Base-by-base conservation (phyloP, 768 basidiomycete species). In the Xerocomellus amylosporus region DNA sequence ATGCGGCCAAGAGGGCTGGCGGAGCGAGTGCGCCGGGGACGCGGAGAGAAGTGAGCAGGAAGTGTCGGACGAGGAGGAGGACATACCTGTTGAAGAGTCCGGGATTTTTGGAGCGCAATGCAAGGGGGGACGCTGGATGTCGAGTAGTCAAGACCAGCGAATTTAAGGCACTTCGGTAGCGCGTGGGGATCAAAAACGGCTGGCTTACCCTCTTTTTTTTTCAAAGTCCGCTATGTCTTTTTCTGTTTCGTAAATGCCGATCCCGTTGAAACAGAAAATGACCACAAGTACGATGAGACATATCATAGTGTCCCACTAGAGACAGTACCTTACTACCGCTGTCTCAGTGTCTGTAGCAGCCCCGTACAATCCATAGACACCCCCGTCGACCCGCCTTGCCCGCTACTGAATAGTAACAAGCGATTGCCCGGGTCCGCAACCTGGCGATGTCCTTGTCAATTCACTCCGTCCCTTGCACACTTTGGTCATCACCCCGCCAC, bases 1-100 rank as follows among this genome's bases (percentile, higher is more conserved):
- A 82, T 78, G 76, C 73, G 79, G 81, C 78, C 76, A 71, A 67
- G 74, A 67, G 71, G 75, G 76, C 79, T 75, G 51, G 15, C 17
- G 53, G 55, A 55, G 55, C 69, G 65, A 65, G 9, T 50, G 50
- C 61, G 15, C 39, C 53, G 58, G 46, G 56, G 49, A 69, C 70
- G 65, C 49, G 64, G 50, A 53, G 56, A 53, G 39, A 48, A 45
- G 58, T 62, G 56, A 59, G 60, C n/a, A 44, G 52, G 58, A 42
- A 20, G 7, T 17, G 26, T 5, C 6, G 62, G 45, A 51, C n/a
- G 58, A 51, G 49, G 62, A 45, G 46, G 55, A 62, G 55, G 65
- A 71, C 58, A 59, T 78, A 80, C 80, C 75, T 82, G 80, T 60
- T 55, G 69, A 72, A 72, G 66, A 48, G 65, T 66, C 60, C 61